Base-by-base conservation (phyloP, 169 alveolate species). In the Plasmodium vivax region DNA sequence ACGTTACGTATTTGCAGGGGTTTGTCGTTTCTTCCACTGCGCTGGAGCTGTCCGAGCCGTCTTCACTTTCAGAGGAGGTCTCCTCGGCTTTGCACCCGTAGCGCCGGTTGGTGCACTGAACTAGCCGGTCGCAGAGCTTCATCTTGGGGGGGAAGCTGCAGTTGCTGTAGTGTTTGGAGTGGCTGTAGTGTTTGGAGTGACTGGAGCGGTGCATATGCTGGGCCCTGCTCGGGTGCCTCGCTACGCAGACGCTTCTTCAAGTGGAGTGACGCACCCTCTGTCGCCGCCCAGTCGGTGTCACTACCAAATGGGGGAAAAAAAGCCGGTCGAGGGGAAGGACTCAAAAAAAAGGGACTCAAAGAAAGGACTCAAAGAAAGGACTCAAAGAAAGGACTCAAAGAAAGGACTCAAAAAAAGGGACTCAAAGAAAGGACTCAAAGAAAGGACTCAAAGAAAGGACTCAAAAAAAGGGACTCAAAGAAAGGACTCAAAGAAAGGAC, bases 1-100 rank as follows among this genome's bases (percentile, higher is more conserved):
- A 27, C 34, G 85, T 75, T n/a, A 85, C 93, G 12, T 85, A 85
- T 36, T 85, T 75, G 8, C 75, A 43, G 12, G 36, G n/a, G 27
- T 19, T 23, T 16, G 43, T 9, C 45, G 72, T 84, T 12, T 51
- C 62, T 0, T 14, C 12, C 8, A 27, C 16, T 43, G 2, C 30
- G 16, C 27, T n/a, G 10, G 23, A 23, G 34, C 34, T 12, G 62
- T 47, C 74, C 54, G 77, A 47, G 62, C n/a, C 27, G 19, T 3
- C 34, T 81, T 19, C 87, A 30, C 32, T 32, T 19, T 81, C 87
- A 0, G 34, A 43, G 68, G 9, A 19, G 41, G 34, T 43, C 19
- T 36, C 73, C 19, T 47, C 51, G 8, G 9, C 14, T n/a, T 81
- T 81, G 41, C 30, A 2, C 54, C 8, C 23, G 77, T 68, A 27